These are phyloP conservation scores for Aureobasidium leucospermi DNA, from an alignment of 2,329 filamentous ascomycete species.

Conservation along the genomic window DNA sequence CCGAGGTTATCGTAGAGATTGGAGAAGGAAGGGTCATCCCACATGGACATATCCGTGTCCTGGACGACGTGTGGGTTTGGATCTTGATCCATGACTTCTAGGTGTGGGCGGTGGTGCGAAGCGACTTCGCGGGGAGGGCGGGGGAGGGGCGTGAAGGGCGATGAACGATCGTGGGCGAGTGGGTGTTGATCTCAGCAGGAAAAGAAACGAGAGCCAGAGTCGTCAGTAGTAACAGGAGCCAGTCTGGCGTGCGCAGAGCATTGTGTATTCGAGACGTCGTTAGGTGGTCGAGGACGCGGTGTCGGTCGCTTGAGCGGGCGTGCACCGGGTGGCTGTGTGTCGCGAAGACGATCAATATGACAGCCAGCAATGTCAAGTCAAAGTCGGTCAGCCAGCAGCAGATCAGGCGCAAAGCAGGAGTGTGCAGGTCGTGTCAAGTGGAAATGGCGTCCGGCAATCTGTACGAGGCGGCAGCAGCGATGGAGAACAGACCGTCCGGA, in stretches of 20 bases:
- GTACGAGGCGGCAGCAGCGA: neutral
- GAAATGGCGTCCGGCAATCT: neutral
- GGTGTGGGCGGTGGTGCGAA: neutral
- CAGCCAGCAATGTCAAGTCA: neutral
- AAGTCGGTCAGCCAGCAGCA: neutral
- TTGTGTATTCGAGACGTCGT: neutral
- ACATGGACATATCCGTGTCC: conserved; percentile 22
- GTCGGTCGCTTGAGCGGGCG: neutral
- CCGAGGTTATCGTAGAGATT: conserved; percentile 21
- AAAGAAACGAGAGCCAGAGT: neutral
- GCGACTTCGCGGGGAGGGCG: conserved; percentile 6
- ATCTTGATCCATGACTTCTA: conserved; percentile 14
- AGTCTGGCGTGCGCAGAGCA: neutral
- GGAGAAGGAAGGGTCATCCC: conserved; percentile 24
- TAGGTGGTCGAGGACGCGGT: neutral
- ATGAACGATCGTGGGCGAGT: neutral
- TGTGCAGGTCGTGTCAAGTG: neutral
- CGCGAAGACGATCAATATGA: neutral
- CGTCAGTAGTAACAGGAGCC: neutral
- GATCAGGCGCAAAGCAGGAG: neutral
- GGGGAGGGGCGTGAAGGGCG: conserved; percentile 9
- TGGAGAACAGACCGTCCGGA: neutral
- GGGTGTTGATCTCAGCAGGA: neutral
- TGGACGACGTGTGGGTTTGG: conserved; percentile 16
- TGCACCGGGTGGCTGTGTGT: conserved; percentile 4